phyloP scores from a whole-genome alignment of 208 protist species.

The Leishmania gerbilli region DNA sequence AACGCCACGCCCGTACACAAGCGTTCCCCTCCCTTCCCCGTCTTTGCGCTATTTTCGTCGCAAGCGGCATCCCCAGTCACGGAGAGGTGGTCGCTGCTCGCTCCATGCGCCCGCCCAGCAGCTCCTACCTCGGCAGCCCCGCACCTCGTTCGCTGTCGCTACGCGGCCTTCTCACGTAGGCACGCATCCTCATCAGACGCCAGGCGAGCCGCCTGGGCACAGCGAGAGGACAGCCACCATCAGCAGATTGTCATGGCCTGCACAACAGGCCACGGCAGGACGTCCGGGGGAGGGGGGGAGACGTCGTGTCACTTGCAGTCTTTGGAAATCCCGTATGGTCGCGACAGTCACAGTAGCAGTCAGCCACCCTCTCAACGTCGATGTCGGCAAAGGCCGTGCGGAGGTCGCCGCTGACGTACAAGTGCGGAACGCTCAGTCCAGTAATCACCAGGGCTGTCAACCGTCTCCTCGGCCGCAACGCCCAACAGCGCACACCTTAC shows the following conservation, averaged over 20 bases:
- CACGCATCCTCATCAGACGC: no score
- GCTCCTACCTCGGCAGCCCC: background rate
- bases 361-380: background rate
- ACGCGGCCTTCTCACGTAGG: background rate
- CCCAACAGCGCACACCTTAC: background rate
- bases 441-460: background rate
- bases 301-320: background rate
- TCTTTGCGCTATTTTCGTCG: background rate
- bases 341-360: background rate
- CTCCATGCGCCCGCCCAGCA: background rate
- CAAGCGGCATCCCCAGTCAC: background rate
- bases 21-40: background rate
- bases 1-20: background rate
- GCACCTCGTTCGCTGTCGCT: background rate
- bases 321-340: background rate
- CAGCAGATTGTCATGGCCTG: background rate
- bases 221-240: background rate
- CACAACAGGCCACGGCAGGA: background rate
- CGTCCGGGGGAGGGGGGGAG: background rate
- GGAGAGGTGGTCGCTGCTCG: background rate
- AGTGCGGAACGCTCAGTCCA: background rate
- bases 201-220: background rate
- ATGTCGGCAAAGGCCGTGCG: background rate
- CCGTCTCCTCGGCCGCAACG: background rate
- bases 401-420: background rate